Base-by-base conservation (phyloP, 768 basidiomycete species). In the Rhizopogon vulgaris region DNA sequence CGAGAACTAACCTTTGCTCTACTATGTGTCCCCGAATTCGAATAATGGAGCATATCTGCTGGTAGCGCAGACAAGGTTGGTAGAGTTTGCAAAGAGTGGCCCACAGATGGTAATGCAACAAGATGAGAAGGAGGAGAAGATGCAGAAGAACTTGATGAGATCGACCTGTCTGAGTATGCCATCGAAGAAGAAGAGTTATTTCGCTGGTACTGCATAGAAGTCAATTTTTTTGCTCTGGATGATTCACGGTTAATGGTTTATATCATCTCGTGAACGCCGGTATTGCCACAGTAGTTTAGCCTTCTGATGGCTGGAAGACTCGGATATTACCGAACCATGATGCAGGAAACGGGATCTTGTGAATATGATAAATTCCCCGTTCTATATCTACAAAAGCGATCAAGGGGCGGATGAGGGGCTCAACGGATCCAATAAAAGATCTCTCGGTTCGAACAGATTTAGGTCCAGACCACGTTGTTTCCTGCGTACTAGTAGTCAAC, bases 301-400 rank as follows among this genome's bases (percentile, higher is more conserved):
- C 49, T 49, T 63, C 60, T 58, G 61, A 60, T 55, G 60, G 54
- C 58, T 54, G 42, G 41, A 53, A 28, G 54, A 37, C 41, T 49
- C 67, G 67, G 67, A 68, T 61, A 68, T 68, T 68, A 68, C 64
- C 66, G 66, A 70, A 57, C 54, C 60, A 60, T 64, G 59, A 59
- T 67, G 67, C 51, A 53, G 55, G 62, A 66, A 45, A 69, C 64
- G 68, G 68, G 62, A 68, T 61, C 68, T 60, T 58, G 58, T 24
- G 40, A 34, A 41, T 58, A 60, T 58, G 60, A 64, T 56, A 58
- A 62, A 59, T 57, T 64, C 57, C 51, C 54, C 63, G 61, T 68
- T 63, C 58, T 53, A 60, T 61, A 67, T 65, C 67, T 58, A 60
- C 59, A 54, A 54, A 48, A 56, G 59, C 56, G 69, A 68, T 68